These are phyloP conservation scores for Ophiostoma novo-ulmi DNA, from an alignment of 2,329 filamentous ascomycete species.

Conservation along the genomic window DNA sequence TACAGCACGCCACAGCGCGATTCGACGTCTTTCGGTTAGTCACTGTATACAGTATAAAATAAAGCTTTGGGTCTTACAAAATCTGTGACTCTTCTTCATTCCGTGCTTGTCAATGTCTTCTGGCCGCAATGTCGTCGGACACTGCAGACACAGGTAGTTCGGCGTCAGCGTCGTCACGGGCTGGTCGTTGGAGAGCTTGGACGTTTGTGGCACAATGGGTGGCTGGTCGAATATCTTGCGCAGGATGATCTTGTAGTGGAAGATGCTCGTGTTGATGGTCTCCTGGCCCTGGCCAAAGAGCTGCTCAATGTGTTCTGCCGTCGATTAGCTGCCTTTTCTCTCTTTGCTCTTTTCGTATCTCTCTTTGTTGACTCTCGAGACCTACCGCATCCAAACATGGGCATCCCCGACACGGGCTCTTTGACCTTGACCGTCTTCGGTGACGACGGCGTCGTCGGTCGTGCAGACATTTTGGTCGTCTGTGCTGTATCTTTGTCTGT, in stretches of 20 bases:
- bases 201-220: constrained; percentile 61
- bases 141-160: constrained; percentile 70
- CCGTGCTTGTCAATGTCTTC: constrained; percentile 64
- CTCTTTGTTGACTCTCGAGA: constrained; percentile 1
- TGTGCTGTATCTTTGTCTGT: not conserved
- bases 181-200: constrained; percentile 52
- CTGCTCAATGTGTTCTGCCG: constrained; percentile 64
- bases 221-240: constrained; percentile 64
- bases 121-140: constrained; percentile 61
- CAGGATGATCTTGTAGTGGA: constrained; percentile 67
- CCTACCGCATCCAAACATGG: constrained; percentile 61
- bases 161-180: constrained; percentile 58
- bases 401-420: constrained; percentile 52
- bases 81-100: constrained; percentile 63
- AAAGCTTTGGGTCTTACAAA: constrained; percentile 50
- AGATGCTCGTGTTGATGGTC: constrained; percentile 62
- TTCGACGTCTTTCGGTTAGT: constrained; percentile 58
- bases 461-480: constrained; percentile 39
- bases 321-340: not conserved
- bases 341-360: not conserved
- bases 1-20: constrained; percentile 69
- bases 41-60: too few species aligned
- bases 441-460: constrained; percentile 48
- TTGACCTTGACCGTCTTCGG: constrained; percentile 58
- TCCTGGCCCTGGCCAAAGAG: constrained; percentile 59